These are phyloP conservation scores for Narthecium ossifragum DNA, from an alignment of 106 monocot genomes.

Conservation along the genomic window DNA sequence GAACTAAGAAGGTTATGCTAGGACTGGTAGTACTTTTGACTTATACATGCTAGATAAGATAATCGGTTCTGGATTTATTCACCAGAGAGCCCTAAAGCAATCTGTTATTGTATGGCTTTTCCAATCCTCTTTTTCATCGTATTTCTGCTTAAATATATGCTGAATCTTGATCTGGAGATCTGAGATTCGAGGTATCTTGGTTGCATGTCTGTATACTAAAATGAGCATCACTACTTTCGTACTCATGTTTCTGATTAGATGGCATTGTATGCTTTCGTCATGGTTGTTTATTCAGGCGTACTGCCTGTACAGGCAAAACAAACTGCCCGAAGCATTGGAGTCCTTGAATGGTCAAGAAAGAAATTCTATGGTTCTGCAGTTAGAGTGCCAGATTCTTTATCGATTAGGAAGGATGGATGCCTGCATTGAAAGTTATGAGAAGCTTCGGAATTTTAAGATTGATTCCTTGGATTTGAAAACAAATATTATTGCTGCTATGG, in stretches of 20 bases:
- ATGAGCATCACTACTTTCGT: too few species aligned
- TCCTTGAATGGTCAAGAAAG: conserved; percentile 51
- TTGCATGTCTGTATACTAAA: too few species aligned
- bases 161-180: too few species aligned
- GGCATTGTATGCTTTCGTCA: neutral
- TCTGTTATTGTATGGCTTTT: too few species aligned
- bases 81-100: too few species aligned
- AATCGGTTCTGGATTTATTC: too few species aligned
- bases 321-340: conserved; percentile 70
- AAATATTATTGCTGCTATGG: conserved; percentile 75
- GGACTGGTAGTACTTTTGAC: too few species aligned
- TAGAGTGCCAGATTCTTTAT: conserved; percentile 90
- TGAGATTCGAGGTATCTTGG: too few species aligned
- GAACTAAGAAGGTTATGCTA: too few species aligned
- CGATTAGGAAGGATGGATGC: conserved; percentile 80
- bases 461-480: conserved; percentile 81
- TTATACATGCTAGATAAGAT: too few species aligned
- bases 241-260: neutral
- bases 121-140: too few species aligned
- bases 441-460: conserved; percentile 82
- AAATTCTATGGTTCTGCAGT: conserved; percentile 57
- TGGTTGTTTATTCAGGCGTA: conserved; percentile 51
- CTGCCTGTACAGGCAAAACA: conserved; percentile 93
- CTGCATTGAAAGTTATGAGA: conserved; percentile 75
- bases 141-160: too few species aligned